phyloP scores from a whole-genome alignment of 2,329 filamentous ascomycete species.

The Fusarium sp. region DNA sequence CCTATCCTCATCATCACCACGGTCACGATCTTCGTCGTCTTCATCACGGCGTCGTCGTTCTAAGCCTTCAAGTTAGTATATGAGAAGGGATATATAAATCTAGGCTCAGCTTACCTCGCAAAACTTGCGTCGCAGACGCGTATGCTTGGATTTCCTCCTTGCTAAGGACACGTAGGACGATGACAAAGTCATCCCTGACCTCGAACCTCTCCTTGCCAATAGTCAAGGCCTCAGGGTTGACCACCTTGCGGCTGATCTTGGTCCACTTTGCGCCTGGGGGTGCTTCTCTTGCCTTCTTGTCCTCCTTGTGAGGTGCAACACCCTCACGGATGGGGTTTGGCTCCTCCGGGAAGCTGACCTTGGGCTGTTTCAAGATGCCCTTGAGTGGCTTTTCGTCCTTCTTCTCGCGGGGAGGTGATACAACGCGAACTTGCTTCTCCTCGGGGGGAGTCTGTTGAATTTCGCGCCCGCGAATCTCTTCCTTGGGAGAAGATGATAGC shows the following conservation, averaged over 20 bases:
- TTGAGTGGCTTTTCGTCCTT: constrained; percentile 74
- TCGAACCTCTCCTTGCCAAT: constrained; percentile 91
- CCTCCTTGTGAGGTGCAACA: constrained; percentile 91
- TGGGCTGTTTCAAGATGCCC: constrained; percentile 86
- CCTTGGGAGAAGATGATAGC: constrained; percentile 29
- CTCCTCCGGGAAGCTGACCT: constrained; percentile 84
- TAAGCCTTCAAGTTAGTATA: constrained; percentile 32
- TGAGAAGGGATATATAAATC: neutral
- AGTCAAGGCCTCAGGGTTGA: constrained; percentile 87
- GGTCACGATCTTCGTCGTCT: constrained; percentile 45
- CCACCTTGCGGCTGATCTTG: constrained; percentile 85
- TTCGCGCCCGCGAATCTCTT: constrained; percentile 56
- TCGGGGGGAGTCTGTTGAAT: constrained; percentile 46
- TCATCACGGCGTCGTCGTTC: constrained; percentile 48
- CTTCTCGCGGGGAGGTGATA: constrained; percentile 72
- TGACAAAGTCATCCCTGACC: constrained; percentile 90
- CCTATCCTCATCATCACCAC: constrained; percentile 42
- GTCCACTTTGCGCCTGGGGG: constrained; percentile 87
- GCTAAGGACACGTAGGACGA: constrained; percentile 84
- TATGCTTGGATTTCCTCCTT: constrained; percentile 91
- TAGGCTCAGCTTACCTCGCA: constrained; percentile 69
- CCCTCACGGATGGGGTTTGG: constrained; percentile 84
- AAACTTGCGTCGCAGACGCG: constrained; percentile 78
- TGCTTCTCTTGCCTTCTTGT: constrained; percentile 73
- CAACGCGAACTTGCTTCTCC: constrained; percentile 67